Evolutionary conservation across 2,329 filamentous ascomycete genomes (phyloP), one percentile per base, ranked within the genome.

Genomic region (Ascosphaera apis): DNA sequence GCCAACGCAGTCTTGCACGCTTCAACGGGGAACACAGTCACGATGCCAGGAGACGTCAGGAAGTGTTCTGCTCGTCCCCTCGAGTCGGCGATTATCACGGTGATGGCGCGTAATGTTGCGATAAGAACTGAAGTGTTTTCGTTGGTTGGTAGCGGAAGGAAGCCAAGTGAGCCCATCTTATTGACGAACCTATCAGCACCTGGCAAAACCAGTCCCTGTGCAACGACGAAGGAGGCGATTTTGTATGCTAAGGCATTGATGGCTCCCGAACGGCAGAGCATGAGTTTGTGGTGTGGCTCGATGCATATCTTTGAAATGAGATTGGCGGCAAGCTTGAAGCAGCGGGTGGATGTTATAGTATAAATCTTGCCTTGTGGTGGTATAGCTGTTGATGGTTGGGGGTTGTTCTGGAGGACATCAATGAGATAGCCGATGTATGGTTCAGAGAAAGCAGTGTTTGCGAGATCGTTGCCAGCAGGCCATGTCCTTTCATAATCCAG

Each of bases 201-300:
- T 0, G 76, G 74, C 25, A 79, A 53, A n/a, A 80, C 72, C 41
- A 74, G 66, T 7, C 76, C 76, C 41, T 72, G 65, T 4, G 67
- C 62, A 2, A 78, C 71, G 31, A 76, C 69, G 47, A 79, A 76
- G 38, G 66, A 72, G 36, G 70, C 80, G 39, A 95, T 57, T 44
- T 74, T 74, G 3, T 71, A 66, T 17, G 81, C 76, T 18, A 95
- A 63, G 9, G 76, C 69, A 54, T 92, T 81, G 23, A 95, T 60
- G 17, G 91, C 65, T 4, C 80, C 79, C 8, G 63, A 65, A 27
- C 74, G 73, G 8, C 79, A 69, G 37, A 95, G 57, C n/a, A 67
- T 58, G 41, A 69, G 67, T 53, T 79, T 80, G 41, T 88, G 72
- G 8, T 58, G 57, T 40, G 83, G 73, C 41, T 76, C 69, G 13